These are phyloP conservation scores for Colletotrichum zoysiae DNA, from an alignment of 2,329 filamentous ascomycete genomes.

Conservation along the genomic window DNA sequence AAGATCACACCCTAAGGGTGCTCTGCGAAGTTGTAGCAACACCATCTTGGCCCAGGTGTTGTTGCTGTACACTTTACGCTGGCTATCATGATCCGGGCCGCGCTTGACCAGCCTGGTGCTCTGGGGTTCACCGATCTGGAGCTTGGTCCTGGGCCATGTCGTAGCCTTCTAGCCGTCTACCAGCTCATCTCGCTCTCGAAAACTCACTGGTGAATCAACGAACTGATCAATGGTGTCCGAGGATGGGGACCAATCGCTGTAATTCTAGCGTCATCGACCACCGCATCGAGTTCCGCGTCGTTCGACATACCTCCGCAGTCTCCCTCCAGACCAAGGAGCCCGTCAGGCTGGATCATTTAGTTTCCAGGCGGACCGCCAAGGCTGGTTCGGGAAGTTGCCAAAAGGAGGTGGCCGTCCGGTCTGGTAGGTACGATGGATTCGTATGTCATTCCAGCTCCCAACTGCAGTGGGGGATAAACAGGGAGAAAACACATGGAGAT, in stretches of 20 bases:
- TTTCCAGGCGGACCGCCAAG: not conserved
- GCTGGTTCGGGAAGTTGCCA: slow-evolving; percentile 7
- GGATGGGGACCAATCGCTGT: slow-evolving; percentile 23
- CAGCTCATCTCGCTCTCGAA: not conserved
- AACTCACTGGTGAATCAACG: not conserved
- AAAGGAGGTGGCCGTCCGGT: slow-evolving; percentile 6
- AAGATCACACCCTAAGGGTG: not conserved
- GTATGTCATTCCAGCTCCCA: slow-evolving; percentile 1
- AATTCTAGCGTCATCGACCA: slow-evolving; percentile 1
- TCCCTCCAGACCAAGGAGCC: not conserved
- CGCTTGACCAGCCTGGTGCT: slow-evolving; percentile 8
- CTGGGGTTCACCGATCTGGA: slow-evolving; percentile 20
- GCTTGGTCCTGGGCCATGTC: slow-evolving; percentile 15
- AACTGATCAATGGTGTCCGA: slow-evolving; percentile 1
- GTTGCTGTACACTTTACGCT: not conserved
- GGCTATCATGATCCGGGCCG: not conserved
- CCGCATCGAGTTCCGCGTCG: not conserved
- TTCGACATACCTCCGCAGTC: slow-evolving; percentile 8
- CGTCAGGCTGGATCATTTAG: not conserved
- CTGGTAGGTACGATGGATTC: too few relatives aligned
- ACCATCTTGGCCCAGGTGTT: not conserved
- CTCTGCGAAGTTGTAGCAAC: not conserved
- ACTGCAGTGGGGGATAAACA: not conserved
- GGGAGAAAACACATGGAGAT: not conserved
- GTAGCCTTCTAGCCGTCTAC: not conserved